These are phyloP conservation scores for Rhizopus arrhizus DNA, from an alignment of 371 early-diverging fungal genomes.

Conservation along the genomic window DNA sequence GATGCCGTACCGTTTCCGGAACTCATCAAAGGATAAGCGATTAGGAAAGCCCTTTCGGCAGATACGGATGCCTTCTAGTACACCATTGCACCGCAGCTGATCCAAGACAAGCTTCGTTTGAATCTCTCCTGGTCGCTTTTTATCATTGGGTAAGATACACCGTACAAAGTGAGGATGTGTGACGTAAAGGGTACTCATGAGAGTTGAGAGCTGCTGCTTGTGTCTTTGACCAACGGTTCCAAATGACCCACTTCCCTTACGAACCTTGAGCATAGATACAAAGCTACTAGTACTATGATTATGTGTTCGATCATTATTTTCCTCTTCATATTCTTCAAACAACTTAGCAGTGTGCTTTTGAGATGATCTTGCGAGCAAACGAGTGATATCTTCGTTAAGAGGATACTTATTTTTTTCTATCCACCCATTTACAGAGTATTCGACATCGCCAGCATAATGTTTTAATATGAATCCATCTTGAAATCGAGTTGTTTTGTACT, in stretches of 20 bases:
- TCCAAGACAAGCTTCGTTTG: slow-evolving; percentile 88
- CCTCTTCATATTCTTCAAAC: slow-evolving; percentile 81
- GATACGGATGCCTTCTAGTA: slow-evolving; percentile 99
- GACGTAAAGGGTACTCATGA: slow-evolving; percentile 91
- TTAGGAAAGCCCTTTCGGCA: slow-evolving; percentile 98
- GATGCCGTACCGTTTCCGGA: slow-evolving; percentile 96
- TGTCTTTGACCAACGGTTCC: slow-evolving; percentile 97
- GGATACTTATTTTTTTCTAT: slow-evolving; percentile 99
- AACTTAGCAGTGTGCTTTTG: slow-evolving; percentile 80
- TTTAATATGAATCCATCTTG: slow-evolving; percentile 91
- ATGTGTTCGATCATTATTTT: background rate
- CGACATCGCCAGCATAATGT: slow-evolving; percentile 99
- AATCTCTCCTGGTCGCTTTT: slow-evolving; percentile 87
- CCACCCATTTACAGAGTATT: slow-evolving; percentile 97
- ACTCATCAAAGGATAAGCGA: slow-evolving; percentile 93
- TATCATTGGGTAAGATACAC: slow-evolving; percentile 98
- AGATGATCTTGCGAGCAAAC: slow-evolving; percentile 81
- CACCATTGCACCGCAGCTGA: slow-evolving; percentile 99
- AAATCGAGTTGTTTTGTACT: slow-evolving; percentile 90
- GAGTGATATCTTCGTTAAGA: slow-evolving; percentile 95
- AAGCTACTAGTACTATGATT: background rate
- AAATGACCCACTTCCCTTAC: slow-evolving; percentile 81
- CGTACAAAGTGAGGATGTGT: slow-evolving; percentile 99
- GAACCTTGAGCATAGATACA: slow-evolving; percentile 33
- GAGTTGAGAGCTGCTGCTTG: slow-evolving; percentile 91